Percentiles rank a stretch among this genome's conserved stretches.
These are phyloP conservation scores for Vitis hybrid DNA, from an alignment of 177 flowering plant species.

Conservation along the genomic window DNA sequence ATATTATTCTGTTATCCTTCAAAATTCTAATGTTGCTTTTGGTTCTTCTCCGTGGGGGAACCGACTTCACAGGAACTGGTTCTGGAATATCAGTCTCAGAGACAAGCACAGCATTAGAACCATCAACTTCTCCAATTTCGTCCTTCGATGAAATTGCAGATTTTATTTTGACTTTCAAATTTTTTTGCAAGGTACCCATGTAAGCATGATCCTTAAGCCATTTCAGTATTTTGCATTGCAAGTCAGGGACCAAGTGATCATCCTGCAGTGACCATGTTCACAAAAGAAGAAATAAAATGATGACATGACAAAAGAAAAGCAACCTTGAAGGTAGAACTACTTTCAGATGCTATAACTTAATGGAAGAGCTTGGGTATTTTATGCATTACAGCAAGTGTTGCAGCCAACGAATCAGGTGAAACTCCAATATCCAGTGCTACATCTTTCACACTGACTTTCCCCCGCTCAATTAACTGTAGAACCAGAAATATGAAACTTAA, in stretches of 20 bases:
- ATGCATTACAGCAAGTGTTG: conserved; percentile 52
- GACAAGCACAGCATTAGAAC: conserved; percentile 27
- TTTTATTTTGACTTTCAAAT: conserved; percentile 32
- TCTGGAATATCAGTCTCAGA: conserved; percentile 37
- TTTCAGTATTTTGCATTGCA: conserved; percentile 45
- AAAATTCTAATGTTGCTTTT: conserved; percentile 43
- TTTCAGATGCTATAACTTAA: background rate
- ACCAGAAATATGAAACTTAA: conserved; percentile 4
- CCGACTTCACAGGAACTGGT: conserved; percentile 51
- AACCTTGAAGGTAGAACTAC: background rate
- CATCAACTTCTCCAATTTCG: conserved; percentile 31
- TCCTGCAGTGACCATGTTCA: conserved; percentile 40
- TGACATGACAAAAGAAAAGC: background rate
- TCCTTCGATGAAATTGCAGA: conserved; percentile 23
- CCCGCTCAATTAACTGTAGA: conserved; percentile 69
- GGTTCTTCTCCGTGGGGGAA: conserved; percentile 58
- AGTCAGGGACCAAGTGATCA: conserved; percentile 44
- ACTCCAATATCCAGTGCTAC: conserved; percentile 74
- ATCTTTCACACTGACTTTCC: conserved; percentile 62
- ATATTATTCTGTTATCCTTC: conserved; percentile 36
- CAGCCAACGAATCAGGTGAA: conserved; percentile 49
- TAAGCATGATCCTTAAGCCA: conserved; percentile 73
- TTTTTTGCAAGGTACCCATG: conserved; percentile 38
- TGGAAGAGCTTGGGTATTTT: background rate
- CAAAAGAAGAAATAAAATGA: conserved; percentile 2